phyloP scores from a whole-genome alignment of 352 stramenopile genomes.

The Phytophthora constricta region DNA sequence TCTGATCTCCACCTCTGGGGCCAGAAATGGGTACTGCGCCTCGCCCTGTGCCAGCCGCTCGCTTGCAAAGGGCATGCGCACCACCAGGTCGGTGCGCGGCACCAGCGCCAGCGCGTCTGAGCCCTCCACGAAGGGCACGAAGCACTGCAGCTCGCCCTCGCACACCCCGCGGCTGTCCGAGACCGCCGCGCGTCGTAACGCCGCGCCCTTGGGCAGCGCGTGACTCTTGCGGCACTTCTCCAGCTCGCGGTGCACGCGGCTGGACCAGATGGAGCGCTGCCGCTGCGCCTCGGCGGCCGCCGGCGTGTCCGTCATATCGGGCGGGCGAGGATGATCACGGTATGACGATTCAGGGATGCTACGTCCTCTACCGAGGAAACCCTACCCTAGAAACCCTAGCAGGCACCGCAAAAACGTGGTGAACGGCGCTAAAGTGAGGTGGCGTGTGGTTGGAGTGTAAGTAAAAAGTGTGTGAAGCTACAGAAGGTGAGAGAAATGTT shows the following conservation, averaged over 20 bases:
- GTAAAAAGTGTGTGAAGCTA: too few relatives aligned
- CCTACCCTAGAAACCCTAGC: too few relatives aligned
- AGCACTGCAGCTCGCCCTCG: constrained; percentile 71
- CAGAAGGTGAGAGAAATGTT: too few relatives aligned
- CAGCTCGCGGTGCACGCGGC: constrained; percentile 70
- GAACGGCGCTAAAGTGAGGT: too few relatives aligned
- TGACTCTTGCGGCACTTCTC: constrained; percentile 59
- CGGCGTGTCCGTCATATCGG: constrained; percentile 6
- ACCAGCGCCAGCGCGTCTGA: constrained; percentile 73
- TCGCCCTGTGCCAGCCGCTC: constrained; percentile 32
- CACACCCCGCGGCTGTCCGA: constrained; percentile 57
- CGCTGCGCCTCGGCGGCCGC: constrained; percentile 29
- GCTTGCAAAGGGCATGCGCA: constrained; percentile 66
- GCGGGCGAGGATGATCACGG: neutral
- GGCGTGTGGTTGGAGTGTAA: too few relatives aligned
- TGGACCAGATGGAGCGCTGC: constrained; percentile 79
- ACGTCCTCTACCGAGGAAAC: too few relatives aligned
- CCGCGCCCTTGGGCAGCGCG: constrained; percentile 48
- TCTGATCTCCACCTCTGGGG: constrained; percentile 55
- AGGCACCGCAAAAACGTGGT: too few relatives aligned
- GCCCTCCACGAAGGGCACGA: constrained; percentile 75
- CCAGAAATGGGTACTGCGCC: constrained; percentile 67
- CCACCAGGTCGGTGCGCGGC: constrained; percentile 57
- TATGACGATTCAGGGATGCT: neutral
- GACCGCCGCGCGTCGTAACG: constrained; percentile 51